A percentile compares a stretch with the other conserved stretches of the same genome.
Conservation (phyloP, 805 yeast species). For the Lachancea mirantina region DNA sequence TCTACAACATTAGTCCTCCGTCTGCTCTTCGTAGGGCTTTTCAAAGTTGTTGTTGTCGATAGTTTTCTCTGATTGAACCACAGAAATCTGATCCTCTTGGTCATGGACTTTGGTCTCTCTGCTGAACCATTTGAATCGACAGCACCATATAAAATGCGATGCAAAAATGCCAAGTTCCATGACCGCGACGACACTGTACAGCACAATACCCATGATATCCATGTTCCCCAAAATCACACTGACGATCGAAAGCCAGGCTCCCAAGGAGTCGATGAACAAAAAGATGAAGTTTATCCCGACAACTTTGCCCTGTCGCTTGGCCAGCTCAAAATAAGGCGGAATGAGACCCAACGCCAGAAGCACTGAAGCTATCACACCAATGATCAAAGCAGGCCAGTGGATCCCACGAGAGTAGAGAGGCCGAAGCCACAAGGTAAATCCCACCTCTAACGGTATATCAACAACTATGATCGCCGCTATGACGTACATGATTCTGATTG, state of each 20-base stretch:
- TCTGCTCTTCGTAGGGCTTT: constrained; percentile 1
- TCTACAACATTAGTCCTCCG: too few species aligned
- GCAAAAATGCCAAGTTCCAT: constrained; percentile 71
- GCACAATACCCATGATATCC: constrained; percentile 73
- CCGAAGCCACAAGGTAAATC: constrained; percentile 63
- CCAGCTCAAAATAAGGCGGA: constrained; percentile 84
- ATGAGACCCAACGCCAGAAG: constrained; percentile 68
- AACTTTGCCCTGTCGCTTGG: constrained; percentile 74
- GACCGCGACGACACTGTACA: constrained; percentile 65
- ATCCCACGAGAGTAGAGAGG: constrained; percentile 44
- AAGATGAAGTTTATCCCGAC: constrained; percentile 85
- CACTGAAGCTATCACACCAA: constrained; percentile 76
- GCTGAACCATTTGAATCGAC: constrained; percentile 34
- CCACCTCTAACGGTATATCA: constrained; percentile 58
- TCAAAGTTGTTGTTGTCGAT: not conserved
- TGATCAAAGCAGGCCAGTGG: constrained; percentile 70
- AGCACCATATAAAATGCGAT: constrained; percentile 66
- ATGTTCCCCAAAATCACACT: constrained; percentile 54
- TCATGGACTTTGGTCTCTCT: constrained; percentile 3
- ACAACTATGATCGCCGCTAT: constrained; percentile 35
- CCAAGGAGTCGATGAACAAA: constrained; percentile 64
- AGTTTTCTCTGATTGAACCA: not conserved
- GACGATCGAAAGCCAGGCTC: constrained; percentile 72
- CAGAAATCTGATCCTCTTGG: not conserved
- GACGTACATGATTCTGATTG: constrained; percentile 31